Percentiles rank a stretch among this genome's conserved stretches.
Evolutionary conservation across 2,329 filamentous ascomycete species (phyloP).

Genomic region (Pseudogymnoascus sp.): DNA sequence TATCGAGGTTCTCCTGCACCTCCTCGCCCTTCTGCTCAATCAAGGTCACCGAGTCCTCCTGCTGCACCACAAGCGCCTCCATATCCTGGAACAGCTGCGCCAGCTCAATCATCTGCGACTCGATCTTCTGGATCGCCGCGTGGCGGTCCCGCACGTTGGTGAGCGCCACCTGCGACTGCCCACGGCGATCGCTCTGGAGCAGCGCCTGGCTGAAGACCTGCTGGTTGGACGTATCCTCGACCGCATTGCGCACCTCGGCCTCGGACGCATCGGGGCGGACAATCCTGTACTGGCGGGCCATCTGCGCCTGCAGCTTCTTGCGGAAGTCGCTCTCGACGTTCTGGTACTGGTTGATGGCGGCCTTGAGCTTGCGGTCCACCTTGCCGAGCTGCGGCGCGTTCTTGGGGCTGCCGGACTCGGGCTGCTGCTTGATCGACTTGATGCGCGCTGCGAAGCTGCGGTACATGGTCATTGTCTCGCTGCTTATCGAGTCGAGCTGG

Average conservation of each 20-base stretch:
- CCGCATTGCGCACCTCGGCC: constrained; percentile 66
- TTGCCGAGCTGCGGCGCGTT: constrained; percentile 76
- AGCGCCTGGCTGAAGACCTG: constrained; percentile 87
- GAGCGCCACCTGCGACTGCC: constrained; percentile 71
- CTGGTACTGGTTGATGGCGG: constrained; percentile 75
- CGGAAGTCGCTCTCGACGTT: constrained; percentile 71
- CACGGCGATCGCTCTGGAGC: constrained; percentile 70
- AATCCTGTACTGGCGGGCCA: constrained; percentile 84
- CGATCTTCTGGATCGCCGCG: constrained; percentile 83
- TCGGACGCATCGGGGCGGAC: constrained; percentile 75
- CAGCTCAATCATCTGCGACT: constrained; percentile 80
- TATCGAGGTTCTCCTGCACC: constrained; percentile 72
- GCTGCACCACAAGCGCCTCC: constrained; percentile 75
- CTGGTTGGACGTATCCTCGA: constrained; percentile 58
- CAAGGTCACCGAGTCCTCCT: constrained; percentile 68
- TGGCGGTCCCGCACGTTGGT: constrained; percentile 76
- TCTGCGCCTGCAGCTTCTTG: constrained; percentile 71
- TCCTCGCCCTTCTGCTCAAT: constrained; percentile 86
- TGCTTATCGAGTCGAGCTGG: constrained; percentile 63
- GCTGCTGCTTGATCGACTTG: constrained; percentile 72
- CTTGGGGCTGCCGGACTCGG: constrained; percentile 62
- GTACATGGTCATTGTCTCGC: constrained; percentile 78
- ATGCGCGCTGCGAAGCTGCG: constrained; percentile 70
- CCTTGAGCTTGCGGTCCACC: constrained; percentile 70
- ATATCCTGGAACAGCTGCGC: constrained; percentile 84